phyloP scores from a whole-genome alignment of 805 yeast species.

The Metschnikowia continentalis region DNA sequence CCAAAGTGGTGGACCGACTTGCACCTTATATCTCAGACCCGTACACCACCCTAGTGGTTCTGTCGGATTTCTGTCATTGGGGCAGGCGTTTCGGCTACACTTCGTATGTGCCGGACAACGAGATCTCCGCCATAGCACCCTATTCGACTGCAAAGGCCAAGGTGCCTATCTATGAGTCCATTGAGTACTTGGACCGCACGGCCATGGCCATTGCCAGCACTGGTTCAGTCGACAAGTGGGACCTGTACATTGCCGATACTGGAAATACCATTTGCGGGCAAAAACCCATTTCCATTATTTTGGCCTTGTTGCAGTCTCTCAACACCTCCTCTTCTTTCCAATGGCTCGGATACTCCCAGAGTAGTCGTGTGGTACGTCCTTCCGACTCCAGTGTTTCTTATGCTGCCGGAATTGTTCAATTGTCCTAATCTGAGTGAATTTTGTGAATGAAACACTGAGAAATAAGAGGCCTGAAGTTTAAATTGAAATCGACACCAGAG shows the following conservation, averaged over 20 bases:
- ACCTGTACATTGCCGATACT: conserved; percentile 59
- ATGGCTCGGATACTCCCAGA: conserved; percentile 82
- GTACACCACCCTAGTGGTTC: conserved; percentile 65
- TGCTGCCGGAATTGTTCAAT: conserved; percentile 64
- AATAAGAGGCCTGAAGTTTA: too few species aligned
- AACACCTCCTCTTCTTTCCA: conserved; percentile 36
- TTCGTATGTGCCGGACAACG: conserved; percentile 22
- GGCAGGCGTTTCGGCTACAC: conserved; percentile 45
- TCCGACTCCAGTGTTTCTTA: conserved; percentile 86
- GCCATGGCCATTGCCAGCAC: conserved; percentile 62
- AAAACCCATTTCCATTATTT: conserved; percentile 66
- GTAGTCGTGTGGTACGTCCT: conserved; percentile 46
- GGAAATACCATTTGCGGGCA: conserved; percentile 94
- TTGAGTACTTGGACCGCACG: conserved; percentile 63
- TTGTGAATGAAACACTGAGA: too few species aligned
- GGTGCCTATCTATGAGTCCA: conserved; percentile 61
- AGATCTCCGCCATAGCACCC: conserved; percentile 4
- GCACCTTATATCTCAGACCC: conserved; percentile 51
- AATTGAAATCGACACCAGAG: too few species aligned
- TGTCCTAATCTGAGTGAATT: neutral
- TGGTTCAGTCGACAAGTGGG: conserved; percentile 61
- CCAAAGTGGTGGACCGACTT: conserved; percentile 45
- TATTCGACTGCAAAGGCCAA: conserved; percentile 8
- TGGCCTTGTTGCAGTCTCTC: conserved; percentile 48
- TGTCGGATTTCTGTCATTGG: conserved; percentile 97